A percentile compares a stretch with the other conserved stretches of the same genome.
Conservation (phyloP, 345 rosid genomes). For the Fremontodendron californicum region DNA sequence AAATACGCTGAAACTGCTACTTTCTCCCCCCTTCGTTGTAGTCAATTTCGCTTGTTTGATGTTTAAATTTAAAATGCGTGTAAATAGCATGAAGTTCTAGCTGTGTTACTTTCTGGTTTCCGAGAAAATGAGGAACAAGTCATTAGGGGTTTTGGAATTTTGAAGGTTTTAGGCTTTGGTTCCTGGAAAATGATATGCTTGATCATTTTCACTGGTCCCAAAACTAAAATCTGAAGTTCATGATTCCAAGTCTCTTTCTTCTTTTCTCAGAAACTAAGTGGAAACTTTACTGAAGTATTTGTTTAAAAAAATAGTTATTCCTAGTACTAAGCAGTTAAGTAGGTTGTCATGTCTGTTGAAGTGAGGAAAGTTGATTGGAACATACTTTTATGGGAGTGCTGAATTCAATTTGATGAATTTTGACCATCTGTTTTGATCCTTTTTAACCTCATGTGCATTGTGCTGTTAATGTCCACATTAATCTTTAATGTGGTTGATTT, state of each 20-base stretch:
- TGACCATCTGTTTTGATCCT: not conserved
- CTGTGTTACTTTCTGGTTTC: not conserved
- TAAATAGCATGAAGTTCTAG: not conserved
- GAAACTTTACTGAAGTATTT: not conserved
- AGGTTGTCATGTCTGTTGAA: not conserved
- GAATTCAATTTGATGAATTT: not conserved
- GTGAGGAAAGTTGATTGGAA: not conserved
- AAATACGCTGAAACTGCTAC: too few relatives aligned
- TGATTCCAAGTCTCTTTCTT: not conserved
- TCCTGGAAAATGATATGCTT: not conserved
- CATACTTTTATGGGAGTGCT: not conserved
- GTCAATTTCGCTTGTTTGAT: not conserved
- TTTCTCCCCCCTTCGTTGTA: not conserved
- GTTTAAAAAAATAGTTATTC: not conserved
- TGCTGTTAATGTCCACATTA: not conserved
- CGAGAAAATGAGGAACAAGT: not conserved
- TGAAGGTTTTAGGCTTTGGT: not conserved
- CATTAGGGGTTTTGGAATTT: not conserved
- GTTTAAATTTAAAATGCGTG: not conserved
- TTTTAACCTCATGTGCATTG: not conserved
- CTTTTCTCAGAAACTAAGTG: not conserved
- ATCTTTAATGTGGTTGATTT: not conserved
- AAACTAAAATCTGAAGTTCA: not conserved
- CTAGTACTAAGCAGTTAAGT: not conserved
- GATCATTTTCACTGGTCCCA: not conserved